These are phyloP conservation scores for Megacollybia platyphylla DNA, from an alignment of 1,284 basidiomycete genomes.

Conservation along the genomic window DNA sequence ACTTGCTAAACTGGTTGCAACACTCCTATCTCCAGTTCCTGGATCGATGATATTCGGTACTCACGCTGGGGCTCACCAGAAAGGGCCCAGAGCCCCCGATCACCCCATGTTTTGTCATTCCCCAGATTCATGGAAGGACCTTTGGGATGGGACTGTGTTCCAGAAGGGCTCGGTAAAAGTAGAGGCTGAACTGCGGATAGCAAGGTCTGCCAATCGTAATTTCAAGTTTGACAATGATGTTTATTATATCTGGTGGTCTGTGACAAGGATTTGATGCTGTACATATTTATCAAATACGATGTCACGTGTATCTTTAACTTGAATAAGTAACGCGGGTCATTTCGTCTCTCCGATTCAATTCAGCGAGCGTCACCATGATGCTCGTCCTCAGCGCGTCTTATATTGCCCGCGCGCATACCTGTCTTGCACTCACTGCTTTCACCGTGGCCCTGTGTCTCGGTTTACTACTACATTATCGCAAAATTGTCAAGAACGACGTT, in stretches of 20 bases:
- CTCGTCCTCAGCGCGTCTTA: conserved; percentile 33
- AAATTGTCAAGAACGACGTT: conserved; percentile 83
- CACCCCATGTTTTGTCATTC: conserved; percentile 8
- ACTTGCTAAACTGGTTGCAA: conserved; percentile 23
- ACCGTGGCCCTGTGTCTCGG: conserved; percentile 56
- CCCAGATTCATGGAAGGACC: conserved; percentile 17
- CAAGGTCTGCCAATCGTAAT: not conserved
- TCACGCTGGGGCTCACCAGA: conserved; percentile 13
- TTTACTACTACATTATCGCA: conserved; percentile 66
- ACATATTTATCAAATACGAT: too few species aligned
- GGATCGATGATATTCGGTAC: conserved; percentile 19
- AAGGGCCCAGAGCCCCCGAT: conserved; percentile 8
- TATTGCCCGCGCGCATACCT: conserved; percentile 57
- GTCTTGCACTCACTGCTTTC: conserved; percentile 64
- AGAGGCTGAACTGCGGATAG: conserved; percentile 8
- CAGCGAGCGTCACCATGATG: not conserved
- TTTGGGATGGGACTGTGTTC: conserved; percentile 21
- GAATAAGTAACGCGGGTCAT: too few species aligned
- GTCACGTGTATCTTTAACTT: not conserved
- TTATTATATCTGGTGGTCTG: too few species aligned
- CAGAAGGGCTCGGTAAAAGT: conserved; percentile 17
- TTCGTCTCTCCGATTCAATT: too few species aligned
- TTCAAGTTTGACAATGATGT: too few species aligned
- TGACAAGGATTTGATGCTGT: too few species aligned
- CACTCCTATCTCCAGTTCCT: conserved; percentile 17